phyloP scores from a whole-genome alignment of 2,329 filamentous ascomycete species.

The Trichoderma atrobrunneum region DNA sequence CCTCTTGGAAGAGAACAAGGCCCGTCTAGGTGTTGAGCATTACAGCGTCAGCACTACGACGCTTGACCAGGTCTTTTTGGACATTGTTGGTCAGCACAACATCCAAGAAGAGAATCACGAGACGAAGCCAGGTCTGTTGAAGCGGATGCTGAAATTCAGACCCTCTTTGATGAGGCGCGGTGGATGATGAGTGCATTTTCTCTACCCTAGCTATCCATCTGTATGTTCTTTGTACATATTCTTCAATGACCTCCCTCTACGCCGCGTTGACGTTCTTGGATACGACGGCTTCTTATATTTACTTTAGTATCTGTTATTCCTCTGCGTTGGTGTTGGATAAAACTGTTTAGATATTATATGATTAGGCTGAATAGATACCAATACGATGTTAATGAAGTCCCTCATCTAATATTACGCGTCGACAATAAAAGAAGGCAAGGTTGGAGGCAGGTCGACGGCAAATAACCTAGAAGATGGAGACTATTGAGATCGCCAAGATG shows the following conservation, averaged over 20 bases:
- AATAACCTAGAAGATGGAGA: neutral
- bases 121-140: conserved; percentile 27
- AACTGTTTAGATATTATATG: neutral
- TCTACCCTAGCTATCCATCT: neutral
- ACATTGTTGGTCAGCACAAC: conserved; percentile 77
- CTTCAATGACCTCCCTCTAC: neutral
- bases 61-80: conserved; percentile 85
- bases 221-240: neutral
- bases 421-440: no score
- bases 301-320: neutral
- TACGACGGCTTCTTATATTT: neutral
- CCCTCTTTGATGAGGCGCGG: neutral
- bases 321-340: neutral
- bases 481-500: neutral
- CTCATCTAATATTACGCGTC: neutral
- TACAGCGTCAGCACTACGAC: conserved; percentile 86
- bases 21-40: conserved; percentile 70
- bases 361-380: neutral
- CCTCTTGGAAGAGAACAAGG: conserved; percentile 68
- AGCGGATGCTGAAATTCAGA: neutral
- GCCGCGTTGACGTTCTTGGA: neutral
- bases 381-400: neutral
- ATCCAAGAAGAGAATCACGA: conserved; percentile 68
- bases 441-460: no score
- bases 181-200: neutral